Evolutionary conservation across 2,329 filamentous ascomycete genomes (phyloP), one percentile per base, ranked within the genome.

Genomic region (Ascochyta rabiei): DNA sequence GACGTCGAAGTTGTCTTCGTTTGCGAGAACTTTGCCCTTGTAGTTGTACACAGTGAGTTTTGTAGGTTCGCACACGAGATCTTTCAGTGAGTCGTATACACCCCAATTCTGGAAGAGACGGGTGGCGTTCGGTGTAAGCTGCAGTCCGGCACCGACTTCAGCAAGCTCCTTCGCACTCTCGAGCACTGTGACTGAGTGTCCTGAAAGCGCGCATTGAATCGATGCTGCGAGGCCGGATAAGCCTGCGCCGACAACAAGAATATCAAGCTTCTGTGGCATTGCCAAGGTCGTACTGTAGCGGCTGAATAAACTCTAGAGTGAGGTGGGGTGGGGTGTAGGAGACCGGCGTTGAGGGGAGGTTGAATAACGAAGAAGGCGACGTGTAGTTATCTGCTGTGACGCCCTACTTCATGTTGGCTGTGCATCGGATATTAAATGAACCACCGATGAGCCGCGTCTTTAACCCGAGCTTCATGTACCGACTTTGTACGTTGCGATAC

Each of bases 41-140:
- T 84, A 88, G 18, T 82, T 76, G 52, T 81, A 79, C 6, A 87
- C 80, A 2, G 78, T 75, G 0, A 86, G 70, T 1, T 75, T 75
- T 0, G 72, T 76, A 0, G 85, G 85, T 49, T 79, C 77, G 48
- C 62, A 67, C 24, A 66, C 61, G 16, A 73, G 74, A 46, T 70
- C 61, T 13, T 58, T 59, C 40, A 86, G 67, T 1, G 62, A 63
- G 4, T 79, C 74, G 18, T 80, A 76, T 1, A 87, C 71, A 5
- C 76, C 77, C 78, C 83, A 85, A 59, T 75, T 68, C 23, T 79
- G 77, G 4, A 87, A 71, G 6, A 84, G 73, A 8, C 78, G 76
- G 2, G 81, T 80, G 0, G 78, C 75, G 48, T 75, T 75, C 15
- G 73, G 73, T 10, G 72, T 73, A 21, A 75, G 57, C 51, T 75